Evolutionary conservation across 1,284 basidiomycete species (phyloP).

Genomic region (Cutaneotrichosporon sp.): DNA sequence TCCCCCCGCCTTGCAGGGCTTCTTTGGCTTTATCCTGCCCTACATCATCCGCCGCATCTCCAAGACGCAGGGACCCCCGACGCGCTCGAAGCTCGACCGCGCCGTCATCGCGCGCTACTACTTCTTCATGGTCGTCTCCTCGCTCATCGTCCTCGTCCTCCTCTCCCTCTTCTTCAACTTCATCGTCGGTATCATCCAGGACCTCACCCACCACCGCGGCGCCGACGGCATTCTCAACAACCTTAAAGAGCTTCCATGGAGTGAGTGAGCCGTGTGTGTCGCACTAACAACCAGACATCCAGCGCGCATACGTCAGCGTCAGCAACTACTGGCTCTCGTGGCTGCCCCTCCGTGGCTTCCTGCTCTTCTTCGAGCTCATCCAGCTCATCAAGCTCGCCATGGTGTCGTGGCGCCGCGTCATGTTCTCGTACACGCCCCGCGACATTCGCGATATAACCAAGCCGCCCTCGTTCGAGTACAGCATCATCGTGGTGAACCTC

Average conservation of each 20-base stretch:
- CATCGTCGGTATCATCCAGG: conserved; percentile 63
- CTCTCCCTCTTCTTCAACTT: conserved; percentile 82
- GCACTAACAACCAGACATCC: conserved; percentile 56
- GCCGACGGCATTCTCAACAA: conserved; percentile 55
- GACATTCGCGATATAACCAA: conserved; percentile 96
- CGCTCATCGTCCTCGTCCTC: conserved; percentile 83
- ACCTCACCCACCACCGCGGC: conserved; percentile 1
- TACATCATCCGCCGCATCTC: conserved; percentile 80
- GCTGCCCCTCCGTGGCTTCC: conserved; percentile 91
- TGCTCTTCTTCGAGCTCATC: conserved; percentile 91
- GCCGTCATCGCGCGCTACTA: conserved; percentile 88
- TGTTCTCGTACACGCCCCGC: conserved; percentile 93
- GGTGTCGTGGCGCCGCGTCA: conserved; percentile 78
- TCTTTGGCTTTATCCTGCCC: conserved; percentile 87
- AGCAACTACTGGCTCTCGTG: conserved; percentile 83
- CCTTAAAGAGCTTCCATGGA: conserved; percentile 56
- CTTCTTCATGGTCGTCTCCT: conserved; percentile 77
- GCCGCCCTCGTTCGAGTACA: conserved; percentile 84
- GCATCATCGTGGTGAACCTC: conserved; percentile 55
- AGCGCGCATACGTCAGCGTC: conserved; percentile 78
- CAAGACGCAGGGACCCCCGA: conserved; percentile 67
- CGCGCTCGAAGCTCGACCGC: conserved; percentile 79
- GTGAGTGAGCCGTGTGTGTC: conserved; percentile 13
- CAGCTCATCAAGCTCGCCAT: conserved; percentile 89
- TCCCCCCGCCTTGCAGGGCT: conserved; percentile 78